Evolutionary conservation across 2,329 filamentous ascomycete genomes (phyloP).

Genomic region (Pseudogymnoascus sp.): DNA sequence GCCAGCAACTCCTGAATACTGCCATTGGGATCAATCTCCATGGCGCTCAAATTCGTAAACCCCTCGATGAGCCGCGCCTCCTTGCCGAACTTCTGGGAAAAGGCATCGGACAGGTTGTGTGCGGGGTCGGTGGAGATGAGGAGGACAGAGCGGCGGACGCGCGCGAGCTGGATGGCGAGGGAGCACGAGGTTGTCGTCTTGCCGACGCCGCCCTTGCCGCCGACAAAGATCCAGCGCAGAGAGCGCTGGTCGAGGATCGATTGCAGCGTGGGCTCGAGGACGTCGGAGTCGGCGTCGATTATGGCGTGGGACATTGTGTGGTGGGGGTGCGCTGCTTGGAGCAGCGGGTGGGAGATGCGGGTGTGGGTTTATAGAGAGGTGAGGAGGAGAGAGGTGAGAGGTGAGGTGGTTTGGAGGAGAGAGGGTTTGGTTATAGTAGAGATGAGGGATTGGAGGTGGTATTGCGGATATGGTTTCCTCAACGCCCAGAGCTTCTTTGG

Average conservation of each 20-base stretch:
- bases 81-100: slow-evolving; percentile 98
- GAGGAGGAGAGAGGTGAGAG: not conserved
- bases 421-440: not conserved
- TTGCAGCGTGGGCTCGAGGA: slow-evolving; percentile 87
- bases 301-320: slow-evolving; percentile 35
- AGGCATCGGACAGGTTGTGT: slow-evolving; percentile 95
- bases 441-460: not conserved
- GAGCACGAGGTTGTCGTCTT: slow-evolving; percentile 99
- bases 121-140: slow-evolving; percentile 98
- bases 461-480: slow-evolving; percentile 6
- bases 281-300: slow-evolving; percentile 57
- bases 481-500: slow-evolving; percentile 6
- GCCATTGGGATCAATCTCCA: slow-evolving; percentile 98
- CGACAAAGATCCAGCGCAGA: slow-evolving; percentile 97
- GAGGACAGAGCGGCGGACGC: slow-evolving; percentile 87
- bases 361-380: not conserved
- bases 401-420: not conserved
- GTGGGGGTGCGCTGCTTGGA: not conserved
- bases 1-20: slow-evolving; percentile 92
- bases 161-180: slow-evolving; percentile 93
- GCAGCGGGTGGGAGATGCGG: not conserved
- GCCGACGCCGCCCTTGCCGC: slow-evolving; percentile 95
- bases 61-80: slow-evolving; percentile 88
- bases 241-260: slow-evolving; percentile 91
- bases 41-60: slow-evolving; percentile 88